Percentiles rank a stretch among this genome's conserved stretches.
Evolutionary conservation across 768 basidiomycete genomes (phyloP).

Genomic region (Asterophora lycoperdoides): DNA sequence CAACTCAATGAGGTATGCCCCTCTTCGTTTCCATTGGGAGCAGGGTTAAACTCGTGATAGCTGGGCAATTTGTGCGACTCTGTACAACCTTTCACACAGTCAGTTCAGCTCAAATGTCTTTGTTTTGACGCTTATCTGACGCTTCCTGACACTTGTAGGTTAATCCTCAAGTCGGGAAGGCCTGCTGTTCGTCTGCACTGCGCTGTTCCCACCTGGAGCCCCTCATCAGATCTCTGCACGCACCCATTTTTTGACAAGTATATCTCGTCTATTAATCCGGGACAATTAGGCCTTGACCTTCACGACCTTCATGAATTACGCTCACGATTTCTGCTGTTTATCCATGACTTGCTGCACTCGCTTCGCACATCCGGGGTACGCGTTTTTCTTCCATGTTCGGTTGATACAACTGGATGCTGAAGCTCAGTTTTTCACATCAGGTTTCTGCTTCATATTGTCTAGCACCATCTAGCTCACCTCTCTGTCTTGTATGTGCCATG

Average conservation of each 20-base stretch:
- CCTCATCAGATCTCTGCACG: constrained; percentile 56
- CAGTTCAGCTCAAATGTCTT: constrained; percentile 15
- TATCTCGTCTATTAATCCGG: not conserved
- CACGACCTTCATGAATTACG: constrained; percentile 67
- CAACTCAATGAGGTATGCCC: constrained; percentile 34
- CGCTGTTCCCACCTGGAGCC: constrained; percentile 63
- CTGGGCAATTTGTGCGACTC: constrained; percentile 51
- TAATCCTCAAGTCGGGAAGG: constrained; percentile 44
- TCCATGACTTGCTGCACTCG: constrained; percentile 58
- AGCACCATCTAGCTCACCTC: constrained; percentile 53
- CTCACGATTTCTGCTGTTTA: constrained; percentile 55
- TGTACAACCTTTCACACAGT: constrained; percentile 62
- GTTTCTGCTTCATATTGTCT: constrained; percentile 60
- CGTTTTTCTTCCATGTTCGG: constrained; percentile 9
- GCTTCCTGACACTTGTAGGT: constrained; percentile 27
- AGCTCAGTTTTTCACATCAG: constrained; percentile 35
- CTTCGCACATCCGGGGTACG: constrained; percentile 60
- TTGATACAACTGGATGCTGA: not conserved
- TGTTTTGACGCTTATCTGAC: not conserved
- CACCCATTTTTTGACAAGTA: constrained; percentile 3
- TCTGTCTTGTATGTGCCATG: constrained; percentile 55
- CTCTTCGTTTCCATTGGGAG: not conserved
- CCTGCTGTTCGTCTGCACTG: constrained; percentile 55
- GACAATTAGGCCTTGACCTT: constrained; percentile 51
- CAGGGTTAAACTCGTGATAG: constrained; percentile 27